A percentile compares a stretch with the other conserved stretches of the same genome.
phyloP scores from a whole-genome alignment of 148 eudicot genomes.

The Rhododendron vialii region DNA sequence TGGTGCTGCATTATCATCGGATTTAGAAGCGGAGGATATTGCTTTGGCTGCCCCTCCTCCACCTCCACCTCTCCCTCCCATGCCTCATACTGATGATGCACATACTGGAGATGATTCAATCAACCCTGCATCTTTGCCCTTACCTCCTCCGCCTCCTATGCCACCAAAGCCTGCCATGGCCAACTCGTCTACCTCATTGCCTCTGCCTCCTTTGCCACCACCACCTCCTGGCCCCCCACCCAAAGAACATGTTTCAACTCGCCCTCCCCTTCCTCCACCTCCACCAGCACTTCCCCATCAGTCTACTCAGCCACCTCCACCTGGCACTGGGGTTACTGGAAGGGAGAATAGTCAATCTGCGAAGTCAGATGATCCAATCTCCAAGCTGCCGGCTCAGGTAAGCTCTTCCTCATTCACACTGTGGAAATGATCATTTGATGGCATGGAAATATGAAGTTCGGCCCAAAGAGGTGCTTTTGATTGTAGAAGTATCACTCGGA shows the following conservation, averaged over 20 bases:
- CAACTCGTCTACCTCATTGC: slow-evolving; percentile 50
- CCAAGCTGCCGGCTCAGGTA: slow-evolving; percentile 50
- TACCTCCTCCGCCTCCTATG: slow-evolving; percentile 91
- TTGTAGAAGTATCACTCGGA: neutral
- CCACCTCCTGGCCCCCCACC: slow-evolving; percentile 86
- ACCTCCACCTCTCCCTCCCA: slow-evolving; percentile 76
- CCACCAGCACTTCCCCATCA: slow-evolving; percentile 39
- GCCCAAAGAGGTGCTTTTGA: neutral
- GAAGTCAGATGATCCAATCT: slow-evolving; percentile 38
- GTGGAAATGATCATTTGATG: neutral
- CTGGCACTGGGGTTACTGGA: slow-evolving; percentile 53
- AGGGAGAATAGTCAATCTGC: slow-evolving; percentile 33
- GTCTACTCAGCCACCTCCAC: slow-evolving; percentile 68
- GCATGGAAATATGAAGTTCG: neutral
- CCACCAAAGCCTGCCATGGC: slow-evolving; percentile 58
- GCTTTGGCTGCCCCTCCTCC: slow-evolving; percentile 51
- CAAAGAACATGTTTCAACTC: slow-evolving; percentile 50
- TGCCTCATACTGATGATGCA: slow-evolving; percentile 50
- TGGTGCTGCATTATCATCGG: slow-evolving; percentile 50
- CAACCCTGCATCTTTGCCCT: slow-evolving; percentile 60
- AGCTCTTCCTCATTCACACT: neutral
- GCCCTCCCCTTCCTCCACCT: slow-evolving; percentile 54
- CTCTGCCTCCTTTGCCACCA: slow-evolving; percentile 55
- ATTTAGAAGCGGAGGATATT: slow-evolving; percentile 45
- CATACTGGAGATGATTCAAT: slow-evolving; percentile 43